Conservation (phyloP, 2,329 filamentous ascomycete species). For the Calonectria fujianensis region DNA sequence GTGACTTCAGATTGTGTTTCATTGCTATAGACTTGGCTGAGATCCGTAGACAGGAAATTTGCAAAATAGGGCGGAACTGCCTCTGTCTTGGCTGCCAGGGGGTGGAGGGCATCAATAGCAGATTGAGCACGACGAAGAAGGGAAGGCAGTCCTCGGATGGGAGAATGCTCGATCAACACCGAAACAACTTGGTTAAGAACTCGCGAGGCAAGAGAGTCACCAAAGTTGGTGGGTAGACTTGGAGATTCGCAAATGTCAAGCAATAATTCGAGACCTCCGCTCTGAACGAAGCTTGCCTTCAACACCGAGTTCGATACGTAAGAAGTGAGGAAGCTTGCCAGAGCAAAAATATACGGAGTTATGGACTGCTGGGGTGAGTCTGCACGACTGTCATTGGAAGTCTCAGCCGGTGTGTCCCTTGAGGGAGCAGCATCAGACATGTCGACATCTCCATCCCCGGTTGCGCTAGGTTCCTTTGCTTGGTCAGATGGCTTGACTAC, state of each 20-base stretch:
- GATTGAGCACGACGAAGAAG: slow-evolving; percentile 84
- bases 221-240: slow-evolving; percentile 79
- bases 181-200: slow-evolving; percentile 85
- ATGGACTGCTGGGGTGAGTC: slow-evolving; percentile 63
- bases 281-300: slow-evolving; percentile 83
- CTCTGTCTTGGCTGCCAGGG: slow-evolving; percentile 73
- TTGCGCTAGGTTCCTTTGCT: slow-evolving; percentile 62
- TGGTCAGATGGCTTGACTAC: slow-evolving; percentile 57
- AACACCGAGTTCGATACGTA: slow-evolving; percentile 85
- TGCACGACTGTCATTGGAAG: slow-evolving; percentile 42
- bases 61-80: slow-evolving; percentile 81
- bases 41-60: slow-evolving; percentile 73
- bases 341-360: slow-evolving; percentile 83
- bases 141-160: slow-evolving; percentile 87
- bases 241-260: slow-evolving; percentile 89
- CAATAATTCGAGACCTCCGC: slow-evolving; percentile 87
- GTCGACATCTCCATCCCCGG: slow-evolving; percentile 73
- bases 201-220: slow-evolving; percentile 79
- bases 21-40: slow-evolving; percentile 58
- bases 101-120: slow-evolving; percentile 80
- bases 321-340: slow-evolving; percentile 83
- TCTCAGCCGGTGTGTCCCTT: slow-evolving; percentile 41
- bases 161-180: slow-evolving; percentile 86
- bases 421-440: slow-evolving; percentile 74
- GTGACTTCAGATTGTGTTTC: slow-evolving; percentile 63